A percentile compares a stretch with the other conserved stretches of the same genome.
These are phyloP conservation scores for Gossypium ekmanianum DNA, from an alignment of 345 rosid genomes.

Conservation along the genomic window DNA sequence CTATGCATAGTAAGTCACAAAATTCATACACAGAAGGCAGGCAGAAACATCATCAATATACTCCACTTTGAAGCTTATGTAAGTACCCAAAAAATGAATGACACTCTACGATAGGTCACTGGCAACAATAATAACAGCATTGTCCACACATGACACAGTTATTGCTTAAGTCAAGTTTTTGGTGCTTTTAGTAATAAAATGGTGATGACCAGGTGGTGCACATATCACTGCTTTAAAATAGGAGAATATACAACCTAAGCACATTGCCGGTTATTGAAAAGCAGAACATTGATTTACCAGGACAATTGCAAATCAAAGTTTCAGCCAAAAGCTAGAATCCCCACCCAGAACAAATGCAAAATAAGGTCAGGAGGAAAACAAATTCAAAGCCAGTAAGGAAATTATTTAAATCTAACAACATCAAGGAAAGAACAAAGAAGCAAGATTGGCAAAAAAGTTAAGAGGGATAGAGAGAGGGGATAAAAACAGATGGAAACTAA, in stretches of 20 bases:
- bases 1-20: not conserved
- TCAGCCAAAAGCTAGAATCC: not conserved
- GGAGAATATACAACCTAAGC: not conserved
- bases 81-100: not conserved
- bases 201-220: not conserved
- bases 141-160: not conserved
- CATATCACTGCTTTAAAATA: not conserved
- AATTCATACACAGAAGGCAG: not conserved
- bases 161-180: not conserved
- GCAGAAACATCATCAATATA: not conserved
- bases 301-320: not conserved
- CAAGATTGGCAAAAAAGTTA: not conserved
- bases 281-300: not conserved
- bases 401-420: not conserved
- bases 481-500: not conserved
- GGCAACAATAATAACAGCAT: not conserved
- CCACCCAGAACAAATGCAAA: not conserved
- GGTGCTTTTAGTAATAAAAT: not conserved
- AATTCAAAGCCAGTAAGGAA: slow-evolving; percentile 1
- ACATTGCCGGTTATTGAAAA: not conserved
- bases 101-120: not conserved
- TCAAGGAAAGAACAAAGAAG: not conserved
- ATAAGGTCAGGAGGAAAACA: not conserved
- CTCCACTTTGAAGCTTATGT: not conserved
- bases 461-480: not conserved